These are phyloP conservation scores for Alternaria gaisen DNA, from an alignment of 2,329 filamentous ascomycete genomes.

Conservation along the genomic window DNA sequence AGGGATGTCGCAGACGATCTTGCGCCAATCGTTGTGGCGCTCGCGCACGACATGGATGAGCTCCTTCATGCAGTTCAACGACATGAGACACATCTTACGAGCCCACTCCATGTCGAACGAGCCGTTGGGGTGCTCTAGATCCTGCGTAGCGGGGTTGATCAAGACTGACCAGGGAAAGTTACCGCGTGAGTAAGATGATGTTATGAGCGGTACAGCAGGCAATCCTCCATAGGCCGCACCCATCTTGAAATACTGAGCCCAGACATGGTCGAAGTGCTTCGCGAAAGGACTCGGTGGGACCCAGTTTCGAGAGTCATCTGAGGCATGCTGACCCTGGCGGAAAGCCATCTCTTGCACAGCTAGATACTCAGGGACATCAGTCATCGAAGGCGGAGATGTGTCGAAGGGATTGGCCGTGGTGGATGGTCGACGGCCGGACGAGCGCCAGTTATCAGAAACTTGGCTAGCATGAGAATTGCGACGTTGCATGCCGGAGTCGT, in stretches of 20 bases:
- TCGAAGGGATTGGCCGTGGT: slow-evolving; percentile 8
- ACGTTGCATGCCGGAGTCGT: neutral
- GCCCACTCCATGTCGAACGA: slow-evolving; percentile 27
- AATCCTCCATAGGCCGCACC: slow-evolving; percentile 24
- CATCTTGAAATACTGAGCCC: slow-evolving; percentile 29
- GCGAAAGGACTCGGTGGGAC: slow-evolving; percentile 31
- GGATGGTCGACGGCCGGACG: slow-evolving; percentile 5
- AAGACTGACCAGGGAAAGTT: slow-evolving; percentile 36
- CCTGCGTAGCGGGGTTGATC: slow-evolving; percentile 39
- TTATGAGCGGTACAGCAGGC: slow-evolving; percentile 7
- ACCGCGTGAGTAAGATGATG: slow-evolving; percentile 11
- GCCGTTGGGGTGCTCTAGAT: slow-evolving; percentile 33
- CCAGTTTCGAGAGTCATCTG: slow-evolving; percentile 9
- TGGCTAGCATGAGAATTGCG: slow-evolving; percentile 13
- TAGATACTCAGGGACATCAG: slow-evolving; percentile 27
- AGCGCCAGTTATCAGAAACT: slow-evolving; percentile 7
- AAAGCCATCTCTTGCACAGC: slow-evolving; percentile 38
- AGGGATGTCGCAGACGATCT: slow-evolving; percentile 33
- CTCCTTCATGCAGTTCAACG: slow-evolving; percentile 34
- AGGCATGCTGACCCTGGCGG: slow-evolving; percentile 33
- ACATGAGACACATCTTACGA: slow-evolving; percentile 23
- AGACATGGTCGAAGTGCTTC: slow-evolving; percentile 25
- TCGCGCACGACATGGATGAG: slow-evolving; percentile 25
- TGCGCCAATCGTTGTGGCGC: slow-evolving; percentile 30
- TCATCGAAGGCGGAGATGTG: slow-evolving; percentile 13